phyloP scores from a whole-genome alignment of 2,329 filamentous ascomycete genomes.

The Colletotrichum eleusines region DNA sequence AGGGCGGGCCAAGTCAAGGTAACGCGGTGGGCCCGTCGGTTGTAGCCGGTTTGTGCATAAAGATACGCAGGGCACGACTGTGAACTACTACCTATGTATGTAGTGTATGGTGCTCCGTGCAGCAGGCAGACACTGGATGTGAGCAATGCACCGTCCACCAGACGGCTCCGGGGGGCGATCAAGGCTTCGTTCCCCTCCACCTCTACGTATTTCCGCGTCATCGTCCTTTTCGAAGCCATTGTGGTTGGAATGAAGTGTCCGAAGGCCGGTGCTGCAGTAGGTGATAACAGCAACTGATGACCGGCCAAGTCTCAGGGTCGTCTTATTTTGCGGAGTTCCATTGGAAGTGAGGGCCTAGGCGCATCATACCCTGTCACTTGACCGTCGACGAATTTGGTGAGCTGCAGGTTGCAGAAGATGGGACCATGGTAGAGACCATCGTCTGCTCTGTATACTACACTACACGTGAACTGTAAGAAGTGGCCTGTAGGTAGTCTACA shows the following conservation, averaged over 20 bases:
- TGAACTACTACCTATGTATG: too few species aligned
- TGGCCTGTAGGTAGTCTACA: too few species aligned
- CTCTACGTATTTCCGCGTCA: conserved; percentile 4
- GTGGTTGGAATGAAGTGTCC: not conserved
- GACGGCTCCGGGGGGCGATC: conserved; percentile 24
- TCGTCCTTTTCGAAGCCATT: conserved; percentile 22
- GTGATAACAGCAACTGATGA: conserved; percentile 8
- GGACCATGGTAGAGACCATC: too few species aligned
- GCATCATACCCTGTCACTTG: conserved; percentile 20
- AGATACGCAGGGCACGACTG: not conserved
- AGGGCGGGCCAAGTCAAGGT: conserved; percentile 21
- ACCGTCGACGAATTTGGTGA: conserved; percentile 26
- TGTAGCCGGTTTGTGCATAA: conserved; percentile 25
- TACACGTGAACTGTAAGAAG: too few species aligned
- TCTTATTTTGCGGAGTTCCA: conserved; percentile 39
- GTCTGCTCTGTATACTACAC: too few species aligned
- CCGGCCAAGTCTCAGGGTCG: conserved; percentile 23
- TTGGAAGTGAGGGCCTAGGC: conserved; percentile 26
- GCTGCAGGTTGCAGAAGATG: not conserved
- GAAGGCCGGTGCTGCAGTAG: not conserved
- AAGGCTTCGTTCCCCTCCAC: not conserved
- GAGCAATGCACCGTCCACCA: conserved; percentile 22
- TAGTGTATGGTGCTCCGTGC: not conserved
- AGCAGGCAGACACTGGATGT: conserved; percentile 7
- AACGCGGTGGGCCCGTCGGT: conserved; percentile 29